These are phyloP conservation scores for Hyphopichia homilentoma DNA, from an alignment of 805 yeast species.

Conservation along the genomic window DNA sequence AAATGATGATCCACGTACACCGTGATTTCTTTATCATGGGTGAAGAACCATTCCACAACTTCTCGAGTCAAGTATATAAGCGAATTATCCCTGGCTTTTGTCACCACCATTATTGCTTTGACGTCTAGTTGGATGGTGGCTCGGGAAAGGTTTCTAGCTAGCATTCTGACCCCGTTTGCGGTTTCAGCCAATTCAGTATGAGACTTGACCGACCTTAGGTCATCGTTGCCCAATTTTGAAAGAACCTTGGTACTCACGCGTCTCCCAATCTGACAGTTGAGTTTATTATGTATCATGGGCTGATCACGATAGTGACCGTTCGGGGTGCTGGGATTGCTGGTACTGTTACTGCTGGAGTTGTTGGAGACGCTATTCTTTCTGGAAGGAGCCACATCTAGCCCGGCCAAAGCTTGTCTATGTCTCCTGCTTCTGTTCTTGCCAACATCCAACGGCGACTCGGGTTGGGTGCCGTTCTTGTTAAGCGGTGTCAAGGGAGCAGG, in stretches of 20 bases:
- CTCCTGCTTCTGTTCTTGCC: neutral
- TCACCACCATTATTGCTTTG: constrained; percentile 71
- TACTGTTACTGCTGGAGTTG: neutral
- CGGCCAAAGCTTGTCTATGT: neutral
- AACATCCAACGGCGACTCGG: neutral
- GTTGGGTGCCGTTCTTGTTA: no score
- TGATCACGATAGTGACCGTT: constrained; percentile 7
- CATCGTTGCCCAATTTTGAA: constrained; percentile 31
- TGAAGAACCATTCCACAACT: constrained; percentile 71
- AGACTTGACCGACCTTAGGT: constrained; percentile 53
- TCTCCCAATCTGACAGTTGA: constrained; percentile 17
- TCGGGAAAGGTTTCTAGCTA: constrained; percentile 66
- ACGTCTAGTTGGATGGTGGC: constrained; percentile 72
- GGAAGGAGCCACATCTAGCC: no score
- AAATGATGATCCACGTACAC: constrained; percentile 77
- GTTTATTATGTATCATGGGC: constrained; percentile 29
- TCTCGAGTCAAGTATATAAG: constrained; percentile 73
- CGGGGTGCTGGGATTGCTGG: neutral
- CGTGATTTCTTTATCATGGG: constrained; percentile 28
- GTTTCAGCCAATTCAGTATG: constrained; percentile 78
- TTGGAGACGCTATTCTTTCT: neutral
- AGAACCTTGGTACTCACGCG: constrained; percentile 18
- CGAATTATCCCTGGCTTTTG: constrained; percentile 86
- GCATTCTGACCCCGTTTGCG: constrained; percentile 73
- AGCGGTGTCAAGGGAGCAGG: no score